These are phyloP conservation scores for Coleophoma eucalyptorum DNA, from an alignment of 2,329 filamentous ascomycete genomes.

Conservation along the genomic window DNA sequence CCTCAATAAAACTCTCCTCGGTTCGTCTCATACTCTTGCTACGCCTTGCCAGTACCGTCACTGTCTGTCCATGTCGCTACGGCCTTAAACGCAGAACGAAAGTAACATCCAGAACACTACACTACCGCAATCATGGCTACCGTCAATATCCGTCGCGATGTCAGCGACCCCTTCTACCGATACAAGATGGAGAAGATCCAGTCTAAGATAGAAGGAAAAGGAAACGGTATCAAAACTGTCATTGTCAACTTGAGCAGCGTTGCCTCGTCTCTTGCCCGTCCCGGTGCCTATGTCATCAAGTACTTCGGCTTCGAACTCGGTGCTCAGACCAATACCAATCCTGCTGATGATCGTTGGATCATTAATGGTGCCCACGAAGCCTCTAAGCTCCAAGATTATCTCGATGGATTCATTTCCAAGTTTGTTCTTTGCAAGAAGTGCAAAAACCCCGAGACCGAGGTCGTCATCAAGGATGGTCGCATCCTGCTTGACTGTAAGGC, in stretches of 20 bases:
- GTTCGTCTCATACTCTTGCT: conserved; percentile 39
- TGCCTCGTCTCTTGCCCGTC: conserved; percentile 85
- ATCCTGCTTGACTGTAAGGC: conserved; percentile 98
- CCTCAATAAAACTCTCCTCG: conserved; percentile 47
- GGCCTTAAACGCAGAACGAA: conserved; percentile 15
- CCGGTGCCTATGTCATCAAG: conserved; percentile 95
- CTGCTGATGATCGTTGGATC: conserved; percentile 98
- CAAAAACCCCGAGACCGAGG: conserved; percentile 98
- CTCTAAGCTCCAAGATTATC: conserved; percentile 92
- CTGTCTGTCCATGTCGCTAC: conserved; percentile 35
- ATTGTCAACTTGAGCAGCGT: conserved; percentile 96
- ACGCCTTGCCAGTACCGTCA: conserved; percentile 29
- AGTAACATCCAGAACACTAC: conserved; percentile 8
- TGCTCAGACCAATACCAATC: conserved; percentile 97
- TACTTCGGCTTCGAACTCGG: conserved; percentile 99
- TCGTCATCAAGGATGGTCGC: conserved; percentile 88
- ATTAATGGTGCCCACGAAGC: conserved; percentile 98
- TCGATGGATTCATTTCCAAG: conserved; percentile 97
- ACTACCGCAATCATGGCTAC: conserved; percentile 77
- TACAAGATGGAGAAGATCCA: conserved; percentile 99
- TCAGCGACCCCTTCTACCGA: conserved; percentile 98
- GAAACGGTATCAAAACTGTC: conserved; percentile 99
- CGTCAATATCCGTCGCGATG: conserved; percentile 97
- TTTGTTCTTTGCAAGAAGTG: conserved; percentile 99
- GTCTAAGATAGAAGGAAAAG: conserved; percentile 99